Base-by-base conservation (phyloP, 2,329 filamentous ascomycete genomes). In the Cryphonectria japonica region DNA sequence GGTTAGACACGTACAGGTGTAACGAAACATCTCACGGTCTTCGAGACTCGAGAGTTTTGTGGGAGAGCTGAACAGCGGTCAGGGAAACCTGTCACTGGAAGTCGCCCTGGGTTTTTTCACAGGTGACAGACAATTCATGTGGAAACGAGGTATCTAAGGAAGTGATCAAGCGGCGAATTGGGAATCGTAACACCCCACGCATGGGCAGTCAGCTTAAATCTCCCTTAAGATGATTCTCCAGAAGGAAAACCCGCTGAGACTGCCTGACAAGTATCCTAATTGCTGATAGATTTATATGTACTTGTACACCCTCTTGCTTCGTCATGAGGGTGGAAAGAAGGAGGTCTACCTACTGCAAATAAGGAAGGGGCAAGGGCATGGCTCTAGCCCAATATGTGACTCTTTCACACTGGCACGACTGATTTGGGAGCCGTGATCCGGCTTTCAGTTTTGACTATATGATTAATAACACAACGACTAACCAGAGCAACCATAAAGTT, bases 1-100 rank as follows among this genome's bases (percentile, higher is more conserved):
- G 9, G 14, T 9, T 3, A 64, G 61, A 43, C 22, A 64, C 61
- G 61, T 43, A 64, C 61, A 64, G 6, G 61, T 64, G 61, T 64
- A 46, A 64, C 61, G n/a, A 39, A 16, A 29, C 9, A 5, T 64
- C 34, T 19, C n/a, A 43, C n/a, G 13, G 37, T 29, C 8, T 11
- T 29, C 26, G 59, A 62, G 2, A 43, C 22, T 46, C n/a, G 37
- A 26, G n/a, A 39, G 29, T 26, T 19, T 1, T 14, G 34, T 41
- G 60, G 29, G 29, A 14, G 26, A 57, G 26, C 8, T 29, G n/a
- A 13, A 57, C n/a, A 26, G 13, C 13, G 5, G 5, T 59, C 16
- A 14, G 26, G n/a, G 22, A 14, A 7, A 6, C n/a, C 13, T 6
- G 29, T 29, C 11, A 29, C 26, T 26, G 11, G 14, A 6, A 13